Conservation (phyloP, 495 filamentous ascomycete genomes). For the Podospora australis region DNA sequence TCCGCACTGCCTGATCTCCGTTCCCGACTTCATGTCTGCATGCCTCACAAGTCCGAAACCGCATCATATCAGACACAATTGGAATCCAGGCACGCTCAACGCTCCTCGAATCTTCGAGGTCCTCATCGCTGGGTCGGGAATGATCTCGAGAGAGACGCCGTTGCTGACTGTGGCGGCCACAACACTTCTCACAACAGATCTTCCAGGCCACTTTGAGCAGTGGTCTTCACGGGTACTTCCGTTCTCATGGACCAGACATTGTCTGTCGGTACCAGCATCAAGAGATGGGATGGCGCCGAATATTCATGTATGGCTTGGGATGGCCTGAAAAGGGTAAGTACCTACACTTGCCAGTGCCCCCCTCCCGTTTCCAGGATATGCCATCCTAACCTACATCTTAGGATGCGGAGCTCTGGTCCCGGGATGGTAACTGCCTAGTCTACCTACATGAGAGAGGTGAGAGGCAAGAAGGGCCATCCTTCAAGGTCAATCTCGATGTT, state of each 20-base stretch:
- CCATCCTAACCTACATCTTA: conserved; percentile 13
- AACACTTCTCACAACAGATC: too few species aligned
- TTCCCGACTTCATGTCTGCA: too few species aligned
- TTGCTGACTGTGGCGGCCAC: too few species aligned
- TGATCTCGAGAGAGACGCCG: too few species aligned
- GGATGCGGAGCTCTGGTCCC: conserved; percentile 60
- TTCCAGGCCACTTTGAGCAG: too few species aligned
- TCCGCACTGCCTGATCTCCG: too few species aligned
- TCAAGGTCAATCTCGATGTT: conserved; percentile 47
- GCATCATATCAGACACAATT: too few species aligned
- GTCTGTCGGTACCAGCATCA: conserved; percentile 15
- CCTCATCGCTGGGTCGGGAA: too few species aligned
- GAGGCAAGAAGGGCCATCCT: conserved; percentile 54
- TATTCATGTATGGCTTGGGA: conserved; percentile 47
- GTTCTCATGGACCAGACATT: conserved; percentile 1
- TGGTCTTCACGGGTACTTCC: background rate
- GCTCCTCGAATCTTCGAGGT: too few species aligned
- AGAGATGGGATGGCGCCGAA: conserved; percentile 52
- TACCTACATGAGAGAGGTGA: conserved; percentile 55
- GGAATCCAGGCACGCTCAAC: too few species aligned
- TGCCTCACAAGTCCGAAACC: too few species aligned
- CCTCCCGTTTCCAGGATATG: background rate
- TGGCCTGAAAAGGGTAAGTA: conserved; percentile 44
- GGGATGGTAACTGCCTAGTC: conserved; percentile 55
- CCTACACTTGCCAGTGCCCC: too few species aligned